Percentiles rank a stretch among this genome's conserved stretches.
Conservation (phyloP, 1,284 basidiomycete species). For the Boletus holoroseus region DNA sequence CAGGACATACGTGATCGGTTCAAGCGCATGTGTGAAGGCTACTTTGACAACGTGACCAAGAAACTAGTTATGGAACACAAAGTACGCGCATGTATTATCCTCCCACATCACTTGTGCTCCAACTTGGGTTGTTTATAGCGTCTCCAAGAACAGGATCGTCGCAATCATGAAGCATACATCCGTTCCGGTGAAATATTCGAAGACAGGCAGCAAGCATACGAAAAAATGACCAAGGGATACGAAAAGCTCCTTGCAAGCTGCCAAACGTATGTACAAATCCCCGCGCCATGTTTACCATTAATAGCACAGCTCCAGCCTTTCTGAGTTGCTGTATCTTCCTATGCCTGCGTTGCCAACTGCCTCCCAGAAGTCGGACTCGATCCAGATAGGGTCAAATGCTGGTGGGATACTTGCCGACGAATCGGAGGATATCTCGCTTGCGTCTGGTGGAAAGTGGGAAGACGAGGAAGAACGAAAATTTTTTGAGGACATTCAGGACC, state of each 20-base stretch:
- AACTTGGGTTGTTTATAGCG: constrained; percentile 45
- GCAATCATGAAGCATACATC: constrained; percentile 98
- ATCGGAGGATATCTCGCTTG: constrained; percentile 51
- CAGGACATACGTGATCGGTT: constrained; percentile 83
- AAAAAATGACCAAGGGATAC: constrained; percentile 94
- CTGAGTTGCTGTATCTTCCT: constrained; percentile 79
- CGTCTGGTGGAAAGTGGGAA: constrained; percentile 86
- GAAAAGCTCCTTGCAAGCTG: constrained; percentile 86
- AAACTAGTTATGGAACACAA: constrained; percentile 89
- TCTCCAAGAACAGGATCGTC: constrained; percentile 92
- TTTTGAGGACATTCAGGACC: constrained; percentile 89
- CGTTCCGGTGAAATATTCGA: constrained; percentile 99
- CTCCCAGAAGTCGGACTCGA: constrained; percentile 73
- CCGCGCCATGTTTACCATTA: background rate
- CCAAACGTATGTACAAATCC: constrained; percentile 56
- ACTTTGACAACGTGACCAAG: constrained; percentile 88
- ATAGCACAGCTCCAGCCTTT: constrained; percentile 51
- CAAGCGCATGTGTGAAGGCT: constrained; percentile 88
- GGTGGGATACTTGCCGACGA: constrained; percentile 41
- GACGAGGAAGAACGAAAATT: constrained; percentile 96
- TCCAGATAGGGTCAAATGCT: constrained; percentile 61
- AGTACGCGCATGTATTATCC: constrained; percentile 42
- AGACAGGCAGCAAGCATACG: constrained; percentile 96
- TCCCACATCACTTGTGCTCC: background rate
- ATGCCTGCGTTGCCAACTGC: constrained; percentile 79